phyloP scores from a whole-genome alignment of 2,329 filamentous ascomycete species.

The Pyrenochaeta sp. region DNA sequence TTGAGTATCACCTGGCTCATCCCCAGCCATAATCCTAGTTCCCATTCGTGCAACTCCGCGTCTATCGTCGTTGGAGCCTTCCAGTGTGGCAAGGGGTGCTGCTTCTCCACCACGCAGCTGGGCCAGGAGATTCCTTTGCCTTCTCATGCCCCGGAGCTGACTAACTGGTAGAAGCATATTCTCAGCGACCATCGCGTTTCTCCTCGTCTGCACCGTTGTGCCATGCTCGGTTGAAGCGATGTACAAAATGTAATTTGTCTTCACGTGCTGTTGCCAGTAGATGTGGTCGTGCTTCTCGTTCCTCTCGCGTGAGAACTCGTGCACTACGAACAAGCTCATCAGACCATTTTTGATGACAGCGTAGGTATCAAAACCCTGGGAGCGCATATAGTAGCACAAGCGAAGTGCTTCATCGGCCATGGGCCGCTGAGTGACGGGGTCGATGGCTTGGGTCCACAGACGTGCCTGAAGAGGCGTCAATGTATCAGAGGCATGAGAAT shows the following conservation, averaged over 20 bases:
- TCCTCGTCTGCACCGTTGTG: background rate
- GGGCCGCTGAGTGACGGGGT: slow-evolving; percentile 6
- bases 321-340: slow-evolving; percentile 22
- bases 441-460: slow-evolving; percentile 22
- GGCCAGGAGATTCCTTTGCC: background rate
- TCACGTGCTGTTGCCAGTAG: slow-evolving; percentile 31
- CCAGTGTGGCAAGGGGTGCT: too few relatives aligned
- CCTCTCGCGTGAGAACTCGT: slow-evolving; percentile 6
- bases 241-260: slow-evolving; percentile 6
- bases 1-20: too few relatives aligned
- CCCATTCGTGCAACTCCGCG: too few relatives aligned
- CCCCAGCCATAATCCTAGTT: too few relatives aligned
- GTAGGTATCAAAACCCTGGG: slow-evolving; percentile 31
- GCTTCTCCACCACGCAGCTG: background rate
- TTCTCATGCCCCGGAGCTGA: too few relatives aligned
- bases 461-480: slow-evolving; percentile 19
- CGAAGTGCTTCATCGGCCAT: slow-evolving; percentile 27
- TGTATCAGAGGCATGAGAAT: slow-evolving; percentile 12
- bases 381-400: slow-evolving; percentile 46
- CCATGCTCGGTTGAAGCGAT: background rate
- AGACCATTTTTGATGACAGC: slow-evolving; percentile 12
- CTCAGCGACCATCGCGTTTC: background rate
- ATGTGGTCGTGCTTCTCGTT: slow-evolving; percentile 3
- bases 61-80: too few relatives aligned
- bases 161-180: too few relatives aligned